Percentiles rank a stretch among this genome's conserved stretches.
Conservation (phyloP, 148 eudicot species). For the Suaeda aralocaspica region DNA sequence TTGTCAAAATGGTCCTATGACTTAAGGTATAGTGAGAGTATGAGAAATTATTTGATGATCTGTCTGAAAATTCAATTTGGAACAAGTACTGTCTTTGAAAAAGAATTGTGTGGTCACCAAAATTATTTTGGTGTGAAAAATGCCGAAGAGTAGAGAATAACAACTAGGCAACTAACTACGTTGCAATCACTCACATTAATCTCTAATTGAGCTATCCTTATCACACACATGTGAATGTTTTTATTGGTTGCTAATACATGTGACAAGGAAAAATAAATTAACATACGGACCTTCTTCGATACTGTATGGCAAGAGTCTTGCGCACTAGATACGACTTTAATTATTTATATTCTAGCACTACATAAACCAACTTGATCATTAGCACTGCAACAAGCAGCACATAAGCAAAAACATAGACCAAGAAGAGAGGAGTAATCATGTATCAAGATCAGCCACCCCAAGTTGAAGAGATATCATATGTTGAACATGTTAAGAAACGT, state of each 20-base stretch:
- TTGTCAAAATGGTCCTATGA: too few species aligned
- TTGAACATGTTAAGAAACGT: constrained; percentile 24
- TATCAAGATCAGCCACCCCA: constrained; percentile 18
- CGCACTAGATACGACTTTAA: too few species aligned
- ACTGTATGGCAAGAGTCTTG: too few species aligned
- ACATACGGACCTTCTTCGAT: not conserved
- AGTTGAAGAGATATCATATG: constrained; percentile 17
- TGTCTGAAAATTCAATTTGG: not conserved
- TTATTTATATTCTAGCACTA: too few species aligned
- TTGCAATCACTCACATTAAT: not conserved
- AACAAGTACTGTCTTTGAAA: not conserved
- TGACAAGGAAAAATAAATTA: not conserved
- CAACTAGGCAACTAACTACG: constrained; percentile 2
- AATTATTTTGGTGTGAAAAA: not conserved
- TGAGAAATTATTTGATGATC: not conserved
- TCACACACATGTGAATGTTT: constrained; percentile 15
- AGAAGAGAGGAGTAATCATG: not conserved
- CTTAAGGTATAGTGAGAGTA: too few species aligned
- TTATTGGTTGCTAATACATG: not conserved
- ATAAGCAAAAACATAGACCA: too few species aligned
- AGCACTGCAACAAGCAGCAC: too few species aligned
- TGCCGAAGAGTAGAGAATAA: not conserved
- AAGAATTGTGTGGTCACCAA: not conserved
- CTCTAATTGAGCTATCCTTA: not conserved
- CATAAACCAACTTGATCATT: too few species aligned